Evolutionary conservation across 2,329 filamentous ascomycete genomes (phyloP).

Genomic region (Lomentospora prolificans): DNA sequence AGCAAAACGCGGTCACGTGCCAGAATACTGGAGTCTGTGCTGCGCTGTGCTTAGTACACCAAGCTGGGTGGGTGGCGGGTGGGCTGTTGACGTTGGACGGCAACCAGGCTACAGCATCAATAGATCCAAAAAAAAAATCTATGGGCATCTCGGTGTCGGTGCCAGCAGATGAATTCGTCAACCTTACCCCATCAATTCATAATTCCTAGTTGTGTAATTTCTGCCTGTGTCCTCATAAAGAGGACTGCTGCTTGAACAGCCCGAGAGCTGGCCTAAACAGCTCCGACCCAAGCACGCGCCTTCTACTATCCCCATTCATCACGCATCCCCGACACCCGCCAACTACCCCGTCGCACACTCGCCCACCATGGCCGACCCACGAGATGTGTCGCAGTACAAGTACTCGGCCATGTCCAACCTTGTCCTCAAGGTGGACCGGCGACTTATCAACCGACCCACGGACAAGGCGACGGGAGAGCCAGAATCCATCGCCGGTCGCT

Average conservation of each 20-base stretch:
- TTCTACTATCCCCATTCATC: not conserved
- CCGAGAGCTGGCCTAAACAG: not conserved
- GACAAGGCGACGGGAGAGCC: constrained; percentile 96
- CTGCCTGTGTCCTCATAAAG: not conserved
- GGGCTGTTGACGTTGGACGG: not conserved
- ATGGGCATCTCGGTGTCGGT: not conserved
- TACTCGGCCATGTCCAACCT: constrained; percentile 99
- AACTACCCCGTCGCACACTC: not conserved
- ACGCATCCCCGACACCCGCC: not conserved
- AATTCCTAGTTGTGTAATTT: not conserved
- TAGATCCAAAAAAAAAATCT: constrained; percentile 1
- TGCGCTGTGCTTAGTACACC: not conserved
- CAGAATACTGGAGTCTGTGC: not conserved
- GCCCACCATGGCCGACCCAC: constrained; percentile 57
- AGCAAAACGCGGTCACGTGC: not conserved
- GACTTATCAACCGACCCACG: constrained; percentile 83
- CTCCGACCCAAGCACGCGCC: not conserved
- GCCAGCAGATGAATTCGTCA: not conserved
- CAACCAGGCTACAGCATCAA: not conserved
- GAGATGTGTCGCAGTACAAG: constrained; percentile 93
- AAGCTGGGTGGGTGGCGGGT: not conserved
- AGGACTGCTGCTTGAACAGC: not conserved
- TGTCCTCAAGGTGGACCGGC: constrained; percentile 98
- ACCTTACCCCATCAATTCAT: not conserved
- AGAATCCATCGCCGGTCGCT: constrained; percentile 87